Conservation (phyloP, 345 rosid species). For the Citrus cavaleriei region DNA sequence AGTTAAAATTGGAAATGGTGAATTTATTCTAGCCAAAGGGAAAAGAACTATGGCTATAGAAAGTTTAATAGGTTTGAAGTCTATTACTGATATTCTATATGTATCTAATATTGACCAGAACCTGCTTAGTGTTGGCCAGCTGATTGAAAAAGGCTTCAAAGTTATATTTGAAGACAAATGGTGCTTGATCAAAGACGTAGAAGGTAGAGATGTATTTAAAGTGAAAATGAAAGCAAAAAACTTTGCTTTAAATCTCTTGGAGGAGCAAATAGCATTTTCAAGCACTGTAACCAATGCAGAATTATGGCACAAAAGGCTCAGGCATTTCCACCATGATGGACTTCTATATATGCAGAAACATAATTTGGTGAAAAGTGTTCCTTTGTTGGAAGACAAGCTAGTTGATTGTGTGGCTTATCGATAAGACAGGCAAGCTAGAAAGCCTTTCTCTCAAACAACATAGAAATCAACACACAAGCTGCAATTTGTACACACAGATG, state of each 20-base stretch:
- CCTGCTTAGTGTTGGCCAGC: too few relatives aligned
- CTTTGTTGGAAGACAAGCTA: background rate
- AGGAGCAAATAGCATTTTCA: too few relatives aligned
- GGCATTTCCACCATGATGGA: too few relatives aligned
- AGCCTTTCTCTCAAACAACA: background rate
- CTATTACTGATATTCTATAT: background rate
- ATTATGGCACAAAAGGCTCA: too few relatives aligned
- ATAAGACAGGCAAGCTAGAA: background rate
- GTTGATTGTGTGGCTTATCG: background rate
- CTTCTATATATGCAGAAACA: background rate
- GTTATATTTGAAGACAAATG: too few relatives aligned
- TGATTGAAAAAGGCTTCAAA: too few relatives aligned
- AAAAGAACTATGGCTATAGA: background rate
- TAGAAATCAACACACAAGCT: background rate
- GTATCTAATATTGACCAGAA: background rate
- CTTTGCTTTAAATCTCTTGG: too few relatives aligned
- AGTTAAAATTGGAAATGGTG: conserved; percentile 4
- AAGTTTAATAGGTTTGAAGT: background rate
- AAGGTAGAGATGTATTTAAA: too few relatives aligned
- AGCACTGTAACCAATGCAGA: too few relatives aligned
- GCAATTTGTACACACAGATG: background rate
- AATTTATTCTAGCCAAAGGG: background rate
- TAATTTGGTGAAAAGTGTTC: background rate
- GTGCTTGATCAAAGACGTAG: too few relatives aligned
- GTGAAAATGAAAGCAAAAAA: too few relatives aligned